Evolutionary conservation across 2,329 filamentous ascomycete genomes (phyloP), one percentile per base, ranked within the genome.

Genomic region (Ascochyta fabae): DNA sequence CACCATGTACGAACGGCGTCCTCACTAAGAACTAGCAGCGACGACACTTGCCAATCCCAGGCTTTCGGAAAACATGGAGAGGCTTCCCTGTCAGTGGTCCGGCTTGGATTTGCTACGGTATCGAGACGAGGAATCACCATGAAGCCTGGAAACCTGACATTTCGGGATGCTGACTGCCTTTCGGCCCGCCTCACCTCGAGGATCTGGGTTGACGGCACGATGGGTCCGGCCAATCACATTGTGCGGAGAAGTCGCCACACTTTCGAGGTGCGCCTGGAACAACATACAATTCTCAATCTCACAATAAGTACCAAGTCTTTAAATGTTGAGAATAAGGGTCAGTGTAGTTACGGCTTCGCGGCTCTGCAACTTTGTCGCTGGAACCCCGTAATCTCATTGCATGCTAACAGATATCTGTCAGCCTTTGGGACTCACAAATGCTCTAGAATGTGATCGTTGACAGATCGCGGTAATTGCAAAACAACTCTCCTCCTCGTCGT

Each of bases 171-270:
- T 3, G 13, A 29, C 9, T 47, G 38, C 38, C 43, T 47, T 56
- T 56, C 53, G 53, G 52, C 22, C 52, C 46, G 52, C 52, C 40
- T 41, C 34, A 31, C 27, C 45, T 36, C 23, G 31, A 35, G 29
- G 39, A 50, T 29, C 38, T 36, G 36, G 29, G 41, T 9, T 19
- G n/a, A 31, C 41, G 31, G 47, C 29, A 6, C 19, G 4, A 16
- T 42, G 7, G 34, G 8, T 15, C 13, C 22, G 34, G 34, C 62
- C 48, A 65, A 61, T 63, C 52, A 63, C 36, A 12, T 10, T 22
- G 23, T 38, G 39, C 54, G 62, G 62, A 65, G 46, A 31, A 15
- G 38, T 64, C 59, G 59, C 62, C 62, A 58, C 39, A 64, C 59
- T 33, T 64, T 53, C 48, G 34, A 43, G 13, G 9, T 23, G 15